Evolutionary conservation across 441 rosid species (phyloP).

Genomic region (Codiaeum variegatum): DNA sequence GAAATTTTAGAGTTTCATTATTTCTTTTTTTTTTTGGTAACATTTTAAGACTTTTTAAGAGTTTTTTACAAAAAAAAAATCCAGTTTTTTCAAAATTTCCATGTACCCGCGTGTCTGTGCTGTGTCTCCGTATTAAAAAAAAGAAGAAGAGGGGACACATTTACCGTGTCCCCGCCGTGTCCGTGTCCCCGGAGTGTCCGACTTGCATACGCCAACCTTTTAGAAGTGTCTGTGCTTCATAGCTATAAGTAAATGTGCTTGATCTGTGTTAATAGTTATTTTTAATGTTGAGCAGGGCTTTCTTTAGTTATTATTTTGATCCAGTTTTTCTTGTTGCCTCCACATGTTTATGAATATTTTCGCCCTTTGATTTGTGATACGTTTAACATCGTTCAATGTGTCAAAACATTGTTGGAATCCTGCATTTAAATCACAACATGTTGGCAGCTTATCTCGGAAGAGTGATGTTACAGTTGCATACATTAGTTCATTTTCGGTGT

Average conservation of each 20-base stretch:
- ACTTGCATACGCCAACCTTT: no score
- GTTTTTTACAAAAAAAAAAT: no score
- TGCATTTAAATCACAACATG: not conserved
- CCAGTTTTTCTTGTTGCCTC: not conserved
- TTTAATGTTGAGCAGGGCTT: not conserved
- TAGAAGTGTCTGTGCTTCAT: no score
- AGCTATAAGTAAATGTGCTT: not conserved
- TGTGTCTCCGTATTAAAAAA: no score
- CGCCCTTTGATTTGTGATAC: not conserved
- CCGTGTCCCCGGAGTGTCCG: no score
- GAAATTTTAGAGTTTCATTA: no score
- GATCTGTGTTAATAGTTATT: not conserved
- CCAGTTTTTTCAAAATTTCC: no score
- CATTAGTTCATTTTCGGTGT: not conserved
- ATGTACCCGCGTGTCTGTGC: no score
- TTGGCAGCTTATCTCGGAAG: not conserved
- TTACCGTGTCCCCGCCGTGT: no score
- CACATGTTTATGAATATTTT: not conserved
- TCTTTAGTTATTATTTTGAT: not conserved
- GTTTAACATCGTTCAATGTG: not conserved
- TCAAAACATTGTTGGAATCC: slow-evolving; percentile 2
- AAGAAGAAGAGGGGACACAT: no score
- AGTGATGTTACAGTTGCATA: not conserved
- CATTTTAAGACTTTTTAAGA: no score
- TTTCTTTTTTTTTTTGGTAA: no score